Base-by-base conservation (phyloP, 2,329 filamentous ascomycete species). In the Botrytis medusae region DNA sequence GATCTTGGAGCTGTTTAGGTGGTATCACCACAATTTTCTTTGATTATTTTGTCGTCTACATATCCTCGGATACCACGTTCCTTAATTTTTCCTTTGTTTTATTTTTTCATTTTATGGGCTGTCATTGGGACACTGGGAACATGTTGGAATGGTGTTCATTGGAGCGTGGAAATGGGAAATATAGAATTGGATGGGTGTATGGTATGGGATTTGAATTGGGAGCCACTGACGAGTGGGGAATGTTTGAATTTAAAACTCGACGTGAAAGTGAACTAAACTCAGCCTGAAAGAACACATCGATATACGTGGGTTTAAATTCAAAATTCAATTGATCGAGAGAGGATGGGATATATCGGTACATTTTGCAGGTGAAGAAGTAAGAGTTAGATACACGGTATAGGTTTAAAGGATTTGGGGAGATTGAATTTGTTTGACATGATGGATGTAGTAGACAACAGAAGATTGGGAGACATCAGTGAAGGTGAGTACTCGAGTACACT, bases 1-100 rank as follows among this genome's bases (percentile, higher is more conserved):
- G 88, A 90, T 67, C 83, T 89, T 79, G 89, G 86, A 32, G 89
- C 88, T 16, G 89, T 92, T 78, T 79, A 73, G 77, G 59, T 59
- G 68, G 54, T 61, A 46, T 37, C 29, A 70, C 42, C 42, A 62
- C 34, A 69, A 3, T 70, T 62, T 70, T 70, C 42, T 70, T 70
- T 65, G 22, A 7, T 60, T 70, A 25, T 72, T 40, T 44, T 12
- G 46, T 65, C 16, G 25, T 54, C 37, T 72, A 67, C 46, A 46
- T 54, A n/a, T 57, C 61, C 34, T 18, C 61, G 44, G 32, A 54
- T 57, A 40, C 34, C 34, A 54, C 70, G 18, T 32, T 62, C 42
- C 51, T 57, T 57, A 32, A 32, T 51, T 51, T 34, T n/a, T 37
- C 32, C 12, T 46, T 46, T 51, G 34, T 54, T 34, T 25, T n/a